Conservation (phyloP, 371 early-diverging fungal species). For the Mortierella sp. region DNA sequence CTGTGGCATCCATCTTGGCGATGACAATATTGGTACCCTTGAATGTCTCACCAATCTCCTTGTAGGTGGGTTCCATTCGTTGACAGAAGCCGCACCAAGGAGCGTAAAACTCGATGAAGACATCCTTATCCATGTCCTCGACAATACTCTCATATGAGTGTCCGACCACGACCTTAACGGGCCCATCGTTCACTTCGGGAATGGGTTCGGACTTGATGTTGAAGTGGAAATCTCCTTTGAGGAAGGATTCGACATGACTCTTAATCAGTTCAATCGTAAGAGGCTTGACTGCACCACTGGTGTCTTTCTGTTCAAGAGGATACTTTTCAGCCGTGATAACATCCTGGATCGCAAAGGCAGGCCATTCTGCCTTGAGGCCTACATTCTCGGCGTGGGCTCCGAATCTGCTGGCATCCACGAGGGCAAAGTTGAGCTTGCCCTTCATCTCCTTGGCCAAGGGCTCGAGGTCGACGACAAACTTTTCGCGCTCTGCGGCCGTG, state of each 20-base stretch:
- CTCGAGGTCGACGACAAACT: constrained; percentile 60
- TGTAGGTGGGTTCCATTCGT: constrained; percentile 47
- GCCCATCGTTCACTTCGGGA: constrained; percentile 84
- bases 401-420: constrained; percentile 84
- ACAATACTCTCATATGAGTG: constrained; percentile 81
- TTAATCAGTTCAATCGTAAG: constrained; percentile 59
- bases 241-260: constrained; percentile 71
- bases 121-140: constrained; percentile 87
- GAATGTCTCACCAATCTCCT: constrained; percentile 52
- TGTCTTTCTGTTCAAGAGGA: constrained; percentile 77
- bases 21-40: constrained; percentile 67
- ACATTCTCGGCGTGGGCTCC: constrained; percentile 84
- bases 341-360: constrained; percentile 89
- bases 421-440: constrained; percentile 87
- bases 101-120: constrained; percentile 84
- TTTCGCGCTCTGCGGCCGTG: constrained; percentile 65
- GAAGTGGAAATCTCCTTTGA: constrained; percentile 74
- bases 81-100: constrained; percentile 57
- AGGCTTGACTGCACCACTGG: constrained; percentile 55
- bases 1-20: constrained; percentile 95
- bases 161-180: constrained; percentile 89
- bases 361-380: constrained; percentile 85
- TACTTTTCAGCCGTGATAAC: constrained; percentile 75
- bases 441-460: constrained; percentile 83
- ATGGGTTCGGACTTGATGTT: constrained; percentile 82